Percentiles rank a stretch among this genome's conserved stretches.
These are phyloP conservation scores for Platismatia glauca DNA, from an alignment of 495 filamentous ascomycete species.

Conservation along the genomic window DNA sequence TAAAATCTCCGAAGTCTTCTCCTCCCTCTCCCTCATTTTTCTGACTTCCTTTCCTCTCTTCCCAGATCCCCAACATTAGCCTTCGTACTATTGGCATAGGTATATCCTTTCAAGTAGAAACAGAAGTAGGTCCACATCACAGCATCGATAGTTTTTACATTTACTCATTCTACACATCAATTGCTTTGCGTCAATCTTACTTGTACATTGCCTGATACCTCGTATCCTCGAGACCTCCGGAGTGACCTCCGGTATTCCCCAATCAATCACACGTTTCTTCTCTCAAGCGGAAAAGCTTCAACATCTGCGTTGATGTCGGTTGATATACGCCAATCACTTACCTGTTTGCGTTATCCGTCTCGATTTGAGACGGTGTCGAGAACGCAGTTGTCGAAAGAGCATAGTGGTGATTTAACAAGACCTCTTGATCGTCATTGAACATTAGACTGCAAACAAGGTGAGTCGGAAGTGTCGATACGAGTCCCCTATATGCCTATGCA, in stretches of 20 bases:
- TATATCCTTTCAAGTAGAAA: background rate
- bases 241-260: background rate
- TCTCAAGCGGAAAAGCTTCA: conserved; percentile 4
- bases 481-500: background rate
- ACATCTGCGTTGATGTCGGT: conserved; percentile 59
- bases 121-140: background rate
- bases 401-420: conserved; percentile 53
- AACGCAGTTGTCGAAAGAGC: conserved; percentile 60
- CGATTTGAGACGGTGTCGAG: conserved; percentile 65
- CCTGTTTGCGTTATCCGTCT: conserved; percentile 59
- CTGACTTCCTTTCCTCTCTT: background rate
- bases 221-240: background rate
- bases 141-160: background rate
- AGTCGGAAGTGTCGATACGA: background rate
- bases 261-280: background rate
- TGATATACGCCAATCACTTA: conserved; percentile 59
- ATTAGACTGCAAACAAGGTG: background rate
- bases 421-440: conserved; percentile 30
- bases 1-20: background rate
- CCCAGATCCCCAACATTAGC: background rate
- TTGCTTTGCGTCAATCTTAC: too few species aligned
- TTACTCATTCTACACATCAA: background rate
- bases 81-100: background rate
- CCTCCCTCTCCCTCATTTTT: background rate
- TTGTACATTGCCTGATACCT: background rate